Evolutionary conservation across 176 grass and related monocot species (phyloP), one percentile per base, ranked within the genome.

Genomic region (Secale cereale): DNA sequence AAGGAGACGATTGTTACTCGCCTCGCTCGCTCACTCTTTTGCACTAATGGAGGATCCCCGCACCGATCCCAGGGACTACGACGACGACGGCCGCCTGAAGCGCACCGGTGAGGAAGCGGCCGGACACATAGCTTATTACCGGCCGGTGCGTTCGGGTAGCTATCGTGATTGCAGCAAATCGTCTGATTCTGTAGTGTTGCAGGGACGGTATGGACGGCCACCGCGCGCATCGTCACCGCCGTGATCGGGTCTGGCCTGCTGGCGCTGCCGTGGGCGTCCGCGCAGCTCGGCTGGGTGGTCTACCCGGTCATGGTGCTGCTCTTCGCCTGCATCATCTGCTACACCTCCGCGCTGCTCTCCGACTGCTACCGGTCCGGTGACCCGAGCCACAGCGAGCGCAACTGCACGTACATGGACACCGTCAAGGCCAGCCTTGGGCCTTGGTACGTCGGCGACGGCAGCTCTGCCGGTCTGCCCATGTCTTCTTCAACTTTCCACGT

Each of bases 341-440:
- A 96, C 78, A 99, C 97, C 26, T 96, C 97, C 1, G 70, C 90
- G 2, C 88, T 99, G 54, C 86, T 99, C 76, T 67, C 84, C n/a
- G 97, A 99, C 84, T 96, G 97, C 81, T 99, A 99, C 79, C 97
- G 97, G 60, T 87, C 91, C 50, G 90, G 88, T 28, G 93, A 99
- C 87, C 25, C 54, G n/a, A 40, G 35, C 86, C 88, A 90, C 65
- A 91, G 97, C 66, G 91, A 89, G 76, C 97, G 97, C 23, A 96
- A 94, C 90, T 94, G 94, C 86, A 99, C 93, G 17, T 99, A 96
- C 86, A 99, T 99, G 97, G 97, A 99, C 76, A 93, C 93, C 9
- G 97, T 99, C 19, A 83, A 87, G 20, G 84, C 93, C 33, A 96
- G 94, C 66, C 86, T 98, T 7, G 86, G 97, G 91, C 66, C 86